Base-by-base conservation (phyloP, 225 moss, liverwort and hornwort species). In the Polytrichum commune region DNA sequence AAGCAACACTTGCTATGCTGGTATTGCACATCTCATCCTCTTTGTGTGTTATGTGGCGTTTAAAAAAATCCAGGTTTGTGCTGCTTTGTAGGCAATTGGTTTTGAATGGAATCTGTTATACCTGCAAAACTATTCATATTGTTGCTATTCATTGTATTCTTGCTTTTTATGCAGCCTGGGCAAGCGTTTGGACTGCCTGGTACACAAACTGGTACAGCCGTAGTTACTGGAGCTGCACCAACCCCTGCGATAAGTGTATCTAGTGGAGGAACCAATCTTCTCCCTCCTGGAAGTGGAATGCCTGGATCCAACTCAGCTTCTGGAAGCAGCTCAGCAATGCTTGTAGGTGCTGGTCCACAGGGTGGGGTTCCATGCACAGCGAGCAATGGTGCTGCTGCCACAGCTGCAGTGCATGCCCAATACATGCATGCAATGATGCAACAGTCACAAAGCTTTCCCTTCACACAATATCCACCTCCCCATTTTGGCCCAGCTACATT, bases 371-470 rank as follows among this genome's bases (percentile, higher is more conserved):
- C 72, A 5, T 65, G 78, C 0, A 72, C 53, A 8, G 78, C 71
- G 0, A 81, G 80, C 60, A 76, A 79, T 67, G 82, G 88, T 5
- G 89, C 66, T 67, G 77, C 78, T 55, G 78, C 78, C 0, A 90
- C 89, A 20, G 82, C 81, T 61, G 80, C 78, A 0, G 83, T 78
- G 53, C 95, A 93, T 54, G 96, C 92, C 9, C 96, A 93, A 74
- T 92, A 90, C 19, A 76, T 95, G 72, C 93, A 93, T 74, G 92
- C 92, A 72, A 80, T 97, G 68, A 82, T 97, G 85, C 93, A 96
- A 38, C 93, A 93, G 74, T 81, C 85, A 57, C 82, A 84, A 20
- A 80, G 63, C 53, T 93, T 89, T 57, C 89, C 96, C 13, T 93
- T 88, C 53, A 74, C 84, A 2, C 89, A 80, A 78, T 93, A 79